Conservation (phyloP, 768 basidiomycete species). For the Ramaria rubella region DNA sequence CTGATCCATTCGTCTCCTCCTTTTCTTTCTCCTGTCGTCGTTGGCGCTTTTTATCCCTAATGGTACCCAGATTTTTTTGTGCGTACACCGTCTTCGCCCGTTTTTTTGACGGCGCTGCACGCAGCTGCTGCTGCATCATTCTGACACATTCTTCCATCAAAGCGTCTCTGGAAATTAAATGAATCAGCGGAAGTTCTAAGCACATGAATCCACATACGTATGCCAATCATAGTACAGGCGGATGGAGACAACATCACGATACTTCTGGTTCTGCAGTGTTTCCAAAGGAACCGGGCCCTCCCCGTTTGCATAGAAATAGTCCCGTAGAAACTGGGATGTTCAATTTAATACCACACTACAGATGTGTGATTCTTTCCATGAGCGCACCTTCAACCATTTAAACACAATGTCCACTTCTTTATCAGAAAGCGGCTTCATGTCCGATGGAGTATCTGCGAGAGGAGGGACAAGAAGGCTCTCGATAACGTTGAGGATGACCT, state of each 20-base stretch:
- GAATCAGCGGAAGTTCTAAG: slow-evolving; percentile 11
- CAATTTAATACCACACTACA: not conserved
- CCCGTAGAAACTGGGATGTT: slow-evolving; percentile 69
- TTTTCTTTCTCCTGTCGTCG: slow-evolving; percentile 73
- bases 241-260: slow-evolving; percentile 83
- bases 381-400: slow-evolving; percentile 89
- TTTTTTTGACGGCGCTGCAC: slow-evolving; percentile 72
- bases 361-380: not conserved
- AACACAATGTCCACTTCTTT: slow-evolving; percentile 99
- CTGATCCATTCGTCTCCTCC: slow-evolving; percentile 52
- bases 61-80: slow-evolving; percentile 93
- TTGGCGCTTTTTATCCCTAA: slow-evolving; percentile 88
- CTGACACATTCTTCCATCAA: slow-evolving; percentile 94
- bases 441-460: slow-evolving; percentile 74
- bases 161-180: slow-evolving; percentile 46
- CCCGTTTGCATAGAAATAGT: slow-evolving; percentile 93
- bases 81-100: slow-evolving; percentile 89
- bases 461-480: slow-evolving; percentile 90
- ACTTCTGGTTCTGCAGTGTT: slow-evolving; percentile 87
- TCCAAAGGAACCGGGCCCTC: slow-evolving; percentile 87
- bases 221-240: slow-evolving; percentile 96
- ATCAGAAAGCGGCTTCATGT: slow-evolving; percentile 88
- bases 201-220: slow-evolving; percentile 46
- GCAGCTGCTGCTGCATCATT: slow-evolving; percentile 85
- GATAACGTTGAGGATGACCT: slow-evolving; percentile 82